Conservation (phyloP, 257 asterid genomes). For the Handroanthus guayacan region DNA sequence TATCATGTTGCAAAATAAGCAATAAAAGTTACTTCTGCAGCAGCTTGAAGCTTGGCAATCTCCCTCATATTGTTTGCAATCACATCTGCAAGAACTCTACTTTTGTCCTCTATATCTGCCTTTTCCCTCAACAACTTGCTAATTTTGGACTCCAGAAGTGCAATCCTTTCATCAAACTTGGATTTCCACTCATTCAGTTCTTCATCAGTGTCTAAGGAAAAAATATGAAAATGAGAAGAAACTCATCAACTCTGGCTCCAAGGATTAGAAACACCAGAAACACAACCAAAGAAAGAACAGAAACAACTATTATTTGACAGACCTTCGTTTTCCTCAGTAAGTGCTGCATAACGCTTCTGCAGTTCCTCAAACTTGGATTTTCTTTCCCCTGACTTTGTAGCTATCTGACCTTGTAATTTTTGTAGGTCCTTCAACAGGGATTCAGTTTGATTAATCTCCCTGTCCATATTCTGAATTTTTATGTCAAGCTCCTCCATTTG, state of each 20-base stretch:
- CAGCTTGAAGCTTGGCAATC: constrained; percentile 77
- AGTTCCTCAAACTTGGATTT: constrained; percentile 76
- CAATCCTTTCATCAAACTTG: constrained; percentile 82
- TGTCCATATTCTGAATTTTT: constrained; percentile 66
- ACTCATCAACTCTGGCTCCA: constrained; percentile 18
- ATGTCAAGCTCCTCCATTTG: constrained; percentile 81
- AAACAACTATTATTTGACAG: constrained; percentile 30
- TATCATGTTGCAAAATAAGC: constrained; percentile 34
- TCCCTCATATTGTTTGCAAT: constrained; percentile 51
- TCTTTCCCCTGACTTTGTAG: constrained; percentile 86
- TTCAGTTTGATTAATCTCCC: constrained; percentile 77
- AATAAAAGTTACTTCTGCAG: constrained; percentile 62
- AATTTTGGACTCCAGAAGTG: constrained; percentile 58
- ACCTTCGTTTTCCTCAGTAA: constrained; percentile 85
- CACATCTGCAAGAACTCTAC: constrained; percentile 47
- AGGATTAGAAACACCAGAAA: constrained; percentile 28
- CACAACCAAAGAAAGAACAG: constrained; percentile 17
- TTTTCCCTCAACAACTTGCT: constrained; percentile 76
- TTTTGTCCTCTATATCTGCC: constrained; percentile 60
- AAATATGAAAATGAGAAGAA: constrained; percentile 11
- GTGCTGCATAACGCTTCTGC: constrained; percentile 69
- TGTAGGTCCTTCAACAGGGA: constrained; percentile 68
- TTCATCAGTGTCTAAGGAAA: constrained; percentile 85
- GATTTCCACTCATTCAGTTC: constrained; percentile 90
- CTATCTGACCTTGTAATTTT: constrained; percentile 66